Base-by-base conservation (phyloP, 176 grass and related monocot genomes). In the Eleusine indica region DNA sequence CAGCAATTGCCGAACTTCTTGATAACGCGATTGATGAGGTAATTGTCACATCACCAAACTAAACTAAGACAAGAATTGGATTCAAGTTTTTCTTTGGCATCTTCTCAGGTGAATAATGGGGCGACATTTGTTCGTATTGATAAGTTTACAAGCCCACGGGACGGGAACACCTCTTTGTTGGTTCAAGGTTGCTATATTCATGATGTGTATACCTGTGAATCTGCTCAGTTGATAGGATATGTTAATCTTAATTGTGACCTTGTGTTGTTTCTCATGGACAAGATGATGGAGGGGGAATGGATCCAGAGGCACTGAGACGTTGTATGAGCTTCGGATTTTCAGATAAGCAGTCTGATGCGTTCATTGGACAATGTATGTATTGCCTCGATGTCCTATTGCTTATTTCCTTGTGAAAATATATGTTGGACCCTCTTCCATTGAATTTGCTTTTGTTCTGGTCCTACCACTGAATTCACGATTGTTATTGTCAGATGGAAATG, bases 311-410 rank as follows among this genome's bases (percentile, higher is more conserved):
- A 1, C 68, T 99, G 54, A 88, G 93, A 54, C 57, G 89, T 53
- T 99, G 97, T 84, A 92, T 99, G 89, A 96, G 97, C 83, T 99
- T 99, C 82, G 97, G 97, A 57, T 99, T 96, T 92, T 99, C 97
- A 5, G 93, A 99, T 81, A 99, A 99, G 81, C 91, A 92, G 44
- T 94, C 91, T 71, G 96, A 91, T 82, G 76, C 87, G 83, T 94
- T 88, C 60, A 99, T 99, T 35, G 97, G 97, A 63, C 97, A 99
- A 84, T 99, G 97, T 99, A 84, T 99, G 97, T 99, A 96, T 77
- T 53, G 29, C 72, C 46, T n/a, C 74, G 52, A 2, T 91, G 54
- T 49, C 58, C 2, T 67, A 79, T 77, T 46, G 74, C 38, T 30
- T 75, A 71, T 77, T 84, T 93, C 64, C 42, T 70, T 85, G 78